A percentile compares a stretch with the other conserved stretches of the same genome.
Conservation (phyloP, 2,329 filamentous ascomycete genomes). For the Cadophora gregata region DNA sequence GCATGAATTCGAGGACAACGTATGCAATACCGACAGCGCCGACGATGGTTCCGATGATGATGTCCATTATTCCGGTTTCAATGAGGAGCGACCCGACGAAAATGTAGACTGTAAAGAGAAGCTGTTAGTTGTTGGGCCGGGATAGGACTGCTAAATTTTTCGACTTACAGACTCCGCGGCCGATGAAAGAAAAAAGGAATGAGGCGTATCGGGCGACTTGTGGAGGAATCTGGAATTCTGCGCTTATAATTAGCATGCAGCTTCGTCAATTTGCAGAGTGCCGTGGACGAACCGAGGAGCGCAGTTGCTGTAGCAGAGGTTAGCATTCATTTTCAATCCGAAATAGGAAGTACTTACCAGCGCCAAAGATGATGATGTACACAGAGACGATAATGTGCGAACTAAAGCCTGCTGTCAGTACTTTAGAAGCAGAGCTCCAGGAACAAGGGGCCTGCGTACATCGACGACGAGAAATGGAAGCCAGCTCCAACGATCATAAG, state of each 20-base stretch:
- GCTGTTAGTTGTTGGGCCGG: constrained; percentile 31
- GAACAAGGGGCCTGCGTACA: too few species aligned
- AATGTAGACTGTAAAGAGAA: constrained; percentile 82
- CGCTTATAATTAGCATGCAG: constrained; percentile 14
- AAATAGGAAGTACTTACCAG: constrained; percentile 60
- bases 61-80: constrained; percentile 67
- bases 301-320: constrained; percentile 61
- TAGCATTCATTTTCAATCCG: constrained; percentile 27
- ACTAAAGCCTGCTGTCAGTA: constrained; percentile 50
- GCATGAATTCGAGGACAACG: constrained; percentile 75
- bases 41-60: constrained; percentile 79
- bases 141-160: neutral
- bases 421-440: too few species aligned
- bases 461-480: too few species aligned
- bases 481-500: constrained; percentile 88
- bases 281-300: constrained; percentile 58
- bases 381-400: constrained; percentile 78
- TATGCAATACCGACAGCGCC: constrained; percentile 82
- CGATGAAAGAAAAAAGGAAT: constrained; percentile 97
- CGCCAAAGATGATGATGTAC: constrained; percentile 91
- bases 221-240: constrained; percentile 93
- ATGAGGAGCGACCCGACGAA: constrained; percentile 90
- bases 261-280: neutral
- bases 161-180: constrained; percentile 88
- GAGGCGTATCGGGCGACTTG: constrained; percentile 93